Evolutionary conservation across 2,329 filamentous ascomycete species (phyloP), one percentile per base, ranked within the genome.

Genomic region (Sphaceloma murrayae): DNA sequence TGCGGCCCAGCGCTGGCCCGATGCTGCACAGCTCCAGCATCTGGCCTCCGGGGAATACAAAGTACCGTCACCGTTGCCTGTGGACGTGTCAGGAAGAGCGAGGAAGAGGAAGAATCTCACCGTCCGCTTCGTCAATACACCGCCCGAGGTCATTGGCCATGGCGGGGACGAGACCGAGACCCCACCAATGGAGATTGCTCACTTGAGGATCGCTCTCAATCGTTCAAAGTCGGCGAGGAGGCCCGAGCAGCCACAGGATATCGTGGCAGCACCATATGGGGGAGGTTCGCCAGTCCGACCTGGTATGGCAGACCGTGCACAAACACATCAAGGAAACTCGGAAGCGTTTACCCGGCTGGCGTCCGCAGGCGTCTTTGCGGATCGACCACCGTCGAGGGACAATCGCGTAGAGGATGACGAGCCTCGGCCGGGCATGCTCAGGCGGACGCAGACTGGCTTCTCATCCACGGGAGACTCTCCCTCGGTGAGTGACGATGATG

Each of bases 101-200:
- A 60, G 66, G 54, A 68, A 65, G 45, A 76, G 73, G 57, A 84
- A 85, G 61, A 82, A 82, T 7, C 67, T 91, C 49, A 68, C 68
- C 3, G 88, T 95, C 26, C 76, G 72, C 46, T 95, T 95, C 56
- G 74, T 73, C 43, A 77, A 84, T 53, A 73, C 72, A 7, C 70
- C 73, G 45, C 87, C 88, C 5, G 82, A 86, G 34, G 64, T 94
- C 49, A 95, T 96, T 56, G 89, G 89, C 34, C 81, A 89, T 62
- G 89, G 89, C 47, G 89, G 89, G 24, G 89, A 95, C 56, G 87
- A 94, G 61, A 81, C 82, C 45, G 78, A 84, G 44, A 67, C 74
- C 6, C 83, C 84, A 1, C 75, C 79, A 1, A 68, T 77, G 14
- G 82, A 91, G 57, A 80, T 94, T 45, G 79, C 77, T 4, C 72